phyloP scores from a whole-genome alignment of 495 filamentous ascomycete genomes.

The Diplogelasinospora grovesii region DNA sequence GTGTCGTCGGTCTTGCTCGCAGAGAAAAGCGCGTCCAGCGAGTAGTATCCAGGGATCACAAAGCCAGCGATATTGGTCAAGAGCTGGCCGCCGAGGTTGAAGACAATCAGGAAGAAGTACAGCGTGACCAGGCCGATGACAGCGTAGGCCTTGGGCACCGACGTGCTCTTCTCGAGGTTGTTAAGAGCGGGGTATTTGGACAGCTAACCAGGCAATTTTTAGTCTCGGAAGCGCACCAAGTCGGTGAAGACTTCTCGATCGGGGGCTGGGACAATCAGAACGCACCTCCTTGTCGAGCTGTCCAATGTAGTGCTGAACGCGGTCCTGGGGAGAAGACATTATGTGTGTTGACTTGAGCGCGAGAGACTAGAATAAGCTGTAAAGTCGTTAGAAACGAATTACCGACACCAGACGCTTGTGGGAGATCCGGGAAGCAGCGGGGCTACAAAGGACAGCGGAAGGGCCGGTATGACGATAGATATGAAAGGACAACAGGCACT shows the following conservation, averaged over 20 bases:
- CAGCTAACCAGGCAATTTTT: conserved; percentile 53
- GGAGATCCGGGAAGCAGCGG: neutral
- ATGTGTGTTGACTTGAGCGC: conserved; percentile 13
- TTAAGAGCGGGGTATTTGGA: conserved; percentile 92
- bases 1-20: conserved; percentile 79
- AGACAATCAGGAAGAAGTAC: conserved; percentile 98
- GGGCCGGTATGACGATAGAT: too few relatives aligned
- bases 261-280: conserved; percentile 18
- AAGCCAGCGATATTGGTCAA: conserved; percentile 96
- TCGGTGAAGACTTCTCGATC: conserved; percentile 6
- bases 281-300: conserved; percentile 97
- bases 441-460: conserved; percentile 2
- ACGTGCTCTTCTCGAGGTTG: conserved; percentile 95
- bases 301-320: conserved; percentile 77
- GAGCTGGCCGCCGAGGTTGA: conserved; percentile 97
- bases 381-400: conserved; percentile 2
- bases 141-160: conserved; percentile 91
- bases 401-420: neutral
- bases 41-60: conserved; percentile 91
- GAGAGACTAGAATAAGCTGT: conserved; percentile 7
- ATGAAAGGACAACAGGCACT: neutral
- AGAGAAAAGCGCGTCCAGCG: conserved; percentile 82
- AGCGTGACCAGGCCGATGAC: conserved; percentile 76
- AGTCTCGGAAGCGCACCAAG: too few relatives aligned
- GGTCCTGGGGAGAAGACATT: conserved; percentile 80